A percentile compares a stretch with the other conserved stretches of the same genome.
phyloP scores from a whole-genome alignment of 192 early-diverging fungal species.

The Chytriomyces sp. region DNA sequence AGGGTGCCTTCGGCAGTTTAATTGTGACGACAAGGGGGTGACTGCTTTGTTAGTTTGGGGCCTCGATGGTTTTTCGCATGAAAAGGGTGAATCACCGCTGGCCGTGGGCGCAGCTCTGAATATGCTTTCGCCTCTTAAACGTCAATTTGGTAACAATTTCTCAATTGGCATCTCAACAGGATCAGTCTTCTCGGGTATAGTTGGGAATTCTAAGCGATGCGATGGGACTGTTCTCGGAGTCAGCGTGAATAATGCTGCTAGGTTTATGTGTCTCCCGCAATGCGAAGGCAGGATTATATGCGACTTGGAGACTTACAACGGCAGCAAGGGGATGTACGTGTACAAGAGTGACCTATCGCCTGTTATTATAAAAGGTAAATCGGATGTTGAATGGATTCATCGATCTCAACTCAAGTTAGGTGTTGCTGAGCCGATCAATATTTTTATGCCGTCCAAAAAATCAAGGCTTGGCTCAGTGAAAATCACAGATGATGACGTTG shows the following conservation, averaged over 20 bases:
- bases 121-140: not conserved
- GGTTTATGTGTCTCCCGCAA: conserved; percentile 22
- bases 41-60: conserved; percentile 33
- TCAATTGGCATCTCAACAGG: conserved; percentile 30
- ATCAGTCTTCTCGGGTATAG: conserved; percentile 31
- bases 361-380: conserved; percentile 16
- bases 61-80: conserved; percentile 32
- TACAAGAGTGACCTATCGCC: not conserved
- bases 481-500: not conserved
- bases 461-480: not conserved
- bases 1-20: conserved; percentile 30
- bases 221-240: conserved; percentile 29
- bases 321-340: not conserved
- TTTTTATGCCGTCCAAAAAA: conserved; percentile 19
- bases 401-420: not conserved
- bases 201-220: conserved; percentile 28
- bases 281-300: conserved; percentile 29
- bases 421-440: conserved; percentile 1
- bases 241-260: conserved; percentile 28
- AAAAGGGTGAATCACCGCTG: conserved; percentile 26
- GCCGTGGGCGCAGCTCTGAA: conserved; percentile 19
- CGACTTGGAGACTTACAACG: conserved; percentile 26
- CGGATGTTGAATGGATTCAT: not conserved
- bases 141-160: conserved; percentile 13
- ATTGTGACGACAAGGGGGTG: conserved; percentile 33